Base-by-base conservation (phyloP, 495 filamentous ascomycete genomes). In the Trichoderma orchidacearum region DNA sequence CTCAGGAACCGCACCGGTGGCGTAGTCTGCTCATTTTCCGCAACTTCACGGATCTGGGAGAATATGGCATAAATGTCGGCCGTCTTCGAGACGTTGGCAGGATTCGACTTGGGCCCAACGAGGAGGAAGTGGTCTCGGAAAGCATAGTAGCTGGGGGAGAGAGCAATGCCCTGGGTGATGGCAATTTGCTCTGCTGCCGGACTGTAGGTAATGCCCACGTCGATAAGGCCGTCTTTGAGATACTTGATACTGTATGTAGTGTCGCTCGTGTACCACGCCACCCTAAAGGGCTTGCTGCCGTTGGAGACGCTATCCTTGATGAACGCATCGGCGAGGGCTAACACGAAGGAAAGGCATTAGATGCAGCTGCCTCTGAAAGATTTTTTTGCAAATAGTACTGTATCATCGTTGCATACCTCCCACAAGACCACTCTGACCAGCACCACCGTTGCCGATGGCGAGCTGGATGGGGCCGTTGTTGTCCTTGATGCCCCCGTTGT, bases 171-270 rank as follows among this genome's bases (percentile, higher is more conserved):
- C 29, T 66, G 57, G 0, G 61, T 53, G 30, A 73, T 67, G 31
- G 71, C 72, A 45, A 72, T 66, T 9, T 63, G 12, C 52, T 76
- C 73, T n/a, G 73, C 72, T 1, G 63, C 58, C 5, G 65, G 57
- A 15, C 55, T 64, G 60, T 76, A 76, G 41, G 73, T 75, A 18
- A 76, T 74, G 3, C 64, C 71, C 12, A 76, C 61, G 52, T 74
- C 70, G 32, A 70, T 57, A 18, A 56, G 57, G n/a, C 60, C 59
- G 23, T 60, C 56, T 12, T 64, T 58, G 32, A 76, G 67, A 59
- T 71, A 66, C 21, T 72, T 64, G 59, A 75, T 74, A 1, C 65
- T 63, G 48, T 68, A 62, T 23, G 70, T 72, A 3, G 73, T 75
- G 61, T 75, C 72, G 38, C 63, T 63, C 15, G 64, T 69, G 60